A percentile compares a stretch with the other conserved stretches of the same genome.
These are phyloP conservation scores for Xylaria venustula DNA, from an alignment of 495 filamentous ascomycete genomes.

Conservation along the genomic window DNA sequence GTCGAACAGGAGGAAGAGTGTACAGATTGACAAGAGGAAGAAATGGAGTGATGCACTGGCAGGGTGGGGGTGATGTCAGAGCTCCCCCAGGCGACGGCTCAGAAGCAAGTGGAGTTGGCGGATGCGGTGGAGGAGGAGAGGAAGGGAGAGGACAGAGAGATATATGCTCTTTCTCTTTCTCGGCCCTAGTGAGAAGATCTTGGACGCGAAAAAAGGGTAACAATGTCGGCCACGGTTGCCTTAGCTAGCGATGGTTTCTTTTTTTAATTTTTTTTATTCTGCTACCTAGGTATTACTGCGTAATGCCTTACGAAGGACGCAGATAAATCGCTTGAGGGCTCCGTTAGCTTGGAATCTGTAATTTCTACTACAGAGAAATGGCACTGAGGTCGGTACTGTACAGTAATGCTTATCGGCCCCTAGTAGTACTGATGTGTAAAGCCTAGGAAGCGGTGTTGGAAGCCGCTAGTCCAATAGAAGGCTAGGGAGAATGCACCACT, in stretches of 20 bases:
- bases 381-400: not conserved
- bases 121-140: not conserved
- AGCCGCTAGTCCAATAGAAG: not conserved
- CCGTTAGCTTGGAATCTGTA: not conserved
- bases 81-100: constrained; percentile 13
- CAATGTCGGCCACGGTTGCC: not conserved
- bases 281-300: not conserved
- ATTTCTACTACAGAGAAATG: not conserved
- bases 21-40: not conserved
- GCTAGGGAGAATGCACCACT: not conserved
- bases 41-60: not conserved
- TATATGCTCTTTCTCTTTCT: not conserved
- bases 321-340: not conserved
- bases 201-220: not conserved
- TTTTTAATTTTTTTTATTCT: not conserved
- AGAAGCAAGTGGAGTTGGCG: constrained; percentile 11
- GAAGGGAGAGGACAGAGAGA: not conserved
- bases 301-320: constrained; percentile 12
- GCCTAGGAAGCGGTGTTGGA: not conserved
- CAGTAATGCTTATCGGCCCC: constrained; percentile 13
- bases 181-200: not conserved
- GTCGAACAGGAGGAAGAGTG: constrained; percentile 1
- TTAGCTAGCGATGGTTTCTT: not conserved
- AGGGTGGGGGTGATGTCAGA: constrained; percentile 32
- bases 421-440: constrained; percentile 5